phyloP scores from a whole-genome alignment of 2,329 filamentous ascomycete species.

The Trichophyton rubrum region DNA sequence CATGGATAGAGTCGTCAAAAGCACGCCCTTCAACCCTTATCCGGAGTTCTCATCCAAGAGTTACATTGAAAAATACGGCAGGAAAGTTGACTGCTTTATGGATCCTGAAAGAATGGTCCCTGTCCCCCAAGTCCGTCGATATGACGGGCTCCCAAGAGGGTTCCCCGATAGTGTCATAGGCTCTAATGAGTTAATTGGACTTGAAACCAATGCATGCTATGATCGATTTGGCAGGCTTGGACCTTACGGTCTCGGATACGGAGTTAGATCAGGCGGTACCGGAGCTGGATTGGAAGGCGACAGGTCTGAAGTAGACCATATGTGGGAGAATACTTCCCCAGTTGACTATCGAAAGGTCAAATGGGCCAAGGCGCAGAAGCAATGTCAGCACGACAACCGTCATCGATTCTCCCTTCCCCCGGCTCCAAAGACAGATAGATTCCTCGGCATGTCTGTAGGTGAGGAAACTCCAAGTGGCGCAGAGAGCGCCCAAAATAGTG shows the following conservation, averaged over 20 bases:
- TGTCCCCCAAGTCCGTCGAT: slow-evolving; percentile 60
- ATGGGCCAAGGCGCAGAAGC: slow-evolving; percentile 66
- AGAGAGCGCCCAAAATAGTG: slow-evolving; percentile 7
- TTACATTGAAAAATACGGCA: slow-evolving; percentile 45
- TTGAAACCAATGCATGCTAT: slow-evolving; percentile 81
- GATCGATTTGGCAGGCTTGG: slow-evolving; percentile 80
- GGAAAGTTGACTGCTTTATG: slow-evolving; percentile 65
- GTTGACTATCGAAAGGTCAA: slow-evolving; percentile 66
- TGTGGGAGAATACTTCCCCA: slow-evolving; percentile 59
- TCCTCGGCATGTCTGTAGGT: slow-evolving; percentile 17
- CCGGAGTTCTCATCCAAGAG: slow-evolving; percentile 47
- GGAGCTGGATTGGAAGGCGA: slow-evolving; percentile 80
- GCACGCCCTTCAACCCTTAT: slow-evolving; percentile 53
- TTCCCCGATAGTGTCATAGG: slow-evolving; percentile 77
- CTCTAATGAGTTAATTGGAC: slow-evolving; percentile 67
- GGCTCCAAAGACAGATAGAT: slow-evolving; percentile 24
- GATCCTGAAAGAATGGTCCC: slow-evolving; percentile 53
- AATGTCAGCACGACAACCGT: slow-evolving; percentile 59
- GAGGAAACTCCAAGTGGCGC: neutral
- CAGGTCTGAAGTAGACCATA: slow-evolving; percentile 61
- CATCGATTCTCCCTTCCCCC: slow-evolving; percentile 49
- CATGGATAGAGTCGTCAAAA: neutral
- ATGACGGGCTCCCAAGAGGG: slow-evolving; percentile 64
- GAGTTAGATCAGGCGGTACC: slow-evolving; percentile 60
- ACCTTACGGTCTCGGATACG: slow-evolving; percentile 84